Percentiles rank a stretch among this genome's conserved stretches.
These are phyloP conservation scores for Arthrobotrys sphaeroides DNA, from an alignment of 2,329 filamentous ascomycete genomes.

Conservation along the genomic window DNA sequence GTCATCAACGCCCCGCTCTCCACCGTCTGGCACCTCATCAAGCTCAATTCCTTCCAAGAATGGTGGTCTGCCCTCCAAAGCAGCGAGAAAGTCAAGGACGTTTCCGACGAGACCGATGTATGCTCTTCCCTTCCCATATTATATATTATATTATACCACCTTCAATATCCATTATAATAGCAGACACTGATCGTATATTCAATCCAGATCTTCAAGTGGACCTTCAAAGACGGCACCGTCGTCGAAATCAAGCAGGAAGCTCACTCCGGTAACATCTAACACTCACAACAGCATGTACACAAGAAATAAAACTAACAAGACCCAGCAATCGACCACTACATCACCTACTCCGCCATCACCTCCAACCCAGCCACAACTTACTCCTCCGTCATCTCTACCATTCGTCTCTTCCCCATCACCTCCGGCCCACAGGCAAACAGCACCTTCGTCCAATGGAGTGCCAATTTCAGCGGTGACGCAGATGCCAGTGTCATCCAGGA, in stretches of 20 bases:
- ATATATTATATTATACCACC: background rate
- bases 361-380: conserved; percentile 73
- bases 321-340: conserved; percentile 76
- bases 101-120: conserved; percentile 72
- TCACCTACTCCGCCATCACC: conserved; percentile 77
- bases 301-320: background rate
- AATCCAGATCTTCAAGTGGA: conserved; percentile 68
- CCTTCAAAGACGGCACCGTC: conserved; percentile 74
- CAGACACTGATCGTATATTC: background rate
- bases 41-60: conserved; percentile 74
- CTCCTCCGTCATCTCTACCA: conserved; percentile 73
- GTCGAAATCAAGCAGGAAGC: conserved; percentile 80
- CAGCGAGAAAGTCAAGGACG: conserved; percentile 72
- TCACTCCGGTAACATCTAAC: conserved; percentile 67
- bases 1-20: conserved; percentile 75
- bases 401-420: conserved; percentile 73
- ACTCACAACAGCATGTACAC: background rate
- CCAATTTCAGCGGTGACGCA: conserved; percentile 75
- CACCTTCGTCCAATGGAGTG: conserved; percentile 75
- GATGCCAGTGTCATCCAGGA: conserved; percentile 77
- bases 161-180: background rate
- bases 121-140: background rate
- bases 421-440: conserved; percentile 71
- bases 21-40: conserved; percentile 78
- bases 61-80: conserved; percentile 73